These are phyloP conservation scores for Candida dajiaensis DNA, from an alignment of 805 yeast species.

Conservation along the genomic window DNA sequence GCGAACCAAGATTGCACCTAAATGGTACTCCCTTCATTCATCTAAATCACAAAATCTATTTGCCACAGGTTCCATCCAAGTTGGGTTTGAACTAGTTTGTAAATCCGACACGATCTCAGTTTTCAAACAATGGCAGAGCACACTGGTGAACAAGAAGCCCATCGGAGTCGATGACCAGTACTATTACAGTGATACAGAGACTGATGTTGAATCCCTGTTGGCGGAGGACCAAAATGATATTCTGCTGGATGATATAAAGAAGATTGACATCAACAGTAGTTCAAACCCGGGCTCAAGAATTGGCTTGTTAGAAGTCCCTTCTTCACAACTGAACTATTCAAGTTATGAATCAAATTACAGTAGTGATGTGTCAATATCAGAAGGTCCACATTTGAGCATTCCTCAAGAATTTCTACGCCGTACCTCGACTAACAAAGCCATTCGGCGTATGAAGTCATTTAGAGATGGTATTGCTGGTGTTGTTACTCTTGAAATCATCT, in stretches of 20 bases:
- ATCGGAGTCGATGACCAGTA: conserved; percentile 20
- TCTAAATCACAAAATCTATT: conserved; percentile 33
- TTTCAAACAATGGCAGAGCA: conserved; percentile 16
- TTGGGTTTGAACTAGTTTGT: conserved; percentile 35
- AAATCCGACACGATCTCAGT: conserved; percentile 14
- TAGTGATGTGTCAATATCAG: conserved; percentile 4
- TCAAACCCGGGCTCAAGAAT: background rate
- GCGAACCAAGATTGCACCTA: conserved; percentile 20
- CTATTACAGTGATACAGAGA: conserved; percentile 22
- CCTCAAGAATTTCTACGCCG: background rate
- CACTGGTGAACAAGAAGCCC: conserved; percentile 1
- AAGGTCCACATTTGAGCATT: background rate
- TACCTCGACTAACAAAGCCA: background rate
- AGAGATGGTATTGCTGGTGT: conserved; percentile 44
- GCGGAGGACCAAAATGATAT: conserved; percentile 8
- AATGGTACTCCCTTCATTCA: conserved; percentile 42
- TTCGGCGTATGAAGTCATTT: background rate
- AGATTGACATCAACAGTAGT: background rate
- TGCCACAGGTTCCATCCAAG: conserved; percentile 42
- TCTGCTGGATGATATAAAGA: background rate
- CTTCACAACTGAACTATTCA: background rate
- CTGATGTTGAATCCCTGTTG: conserved; percentile 22
- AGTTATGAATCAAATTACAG: conserved; percentile 6
- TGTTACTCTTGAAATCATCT: conserved; percentile 65
- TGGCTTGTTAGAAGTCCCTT: background rate